A percentile compares a stretch with the other conserved stretches of the same genome.
These are phyloP conservation scores for Solanum appendiculatum DNA, from an alignment of 257 asterid genomes.

Conservation along the genomic window DNA sequence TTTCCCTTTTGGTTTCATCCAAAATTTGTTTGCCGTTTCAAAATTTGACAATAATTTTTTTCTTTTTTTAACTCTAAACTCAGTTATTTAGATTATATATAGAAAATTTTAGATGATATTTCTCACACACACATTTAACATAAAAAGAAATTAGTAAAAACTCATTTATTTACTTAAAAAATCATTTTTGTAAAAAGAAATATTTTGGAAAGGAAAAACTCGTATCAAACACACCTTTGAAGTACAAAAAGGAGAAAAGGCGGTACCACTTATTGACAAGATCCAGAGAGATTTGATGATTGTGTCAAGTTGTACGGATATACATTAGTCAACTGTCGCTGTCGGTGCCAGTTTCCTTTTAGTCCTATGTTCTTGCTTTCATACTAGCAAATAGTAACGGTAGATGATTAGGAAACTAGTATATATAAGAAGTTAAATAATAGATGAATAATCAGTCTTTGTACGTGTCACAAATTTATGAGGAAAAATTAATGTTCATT, in stretches of 20 bases:
- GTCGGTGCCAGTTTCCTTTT: neutral
- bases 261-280: neutral
- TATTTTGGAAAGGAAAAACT: too few species aligned
- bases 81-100: too few species aligned
- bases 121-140: too few species aligned
- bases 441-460: neutral
- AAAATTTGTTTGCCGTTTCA: too few species aligned
- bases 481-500: too few species aligned
- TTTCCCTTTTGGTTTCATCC: neutral
- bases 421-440: neutral
- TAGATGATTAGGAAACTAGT: neutral
- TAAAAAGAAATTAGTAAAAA: too few species aligned
- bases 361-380: neutral
- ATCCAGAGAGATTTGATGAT: neutral
- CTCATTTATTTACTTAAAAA: too few species aligned
- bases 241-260: neutral
- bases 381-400: neutral
- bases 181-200: too few species aligned
- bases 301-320: neutral
- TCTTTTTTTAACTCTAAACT: too few species aligned
- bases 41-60: too few species aligned
- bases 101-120: too few species aligned
- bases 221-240: neutral
- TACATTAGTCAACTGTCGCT: neutral
- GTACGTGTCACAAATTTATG: too few species aligned